These are phyloP conservation scores for Amaranthus tricolor DNA, from an alignment of 179 eudicot genomes.

Conservation along the genomic window DNA sequence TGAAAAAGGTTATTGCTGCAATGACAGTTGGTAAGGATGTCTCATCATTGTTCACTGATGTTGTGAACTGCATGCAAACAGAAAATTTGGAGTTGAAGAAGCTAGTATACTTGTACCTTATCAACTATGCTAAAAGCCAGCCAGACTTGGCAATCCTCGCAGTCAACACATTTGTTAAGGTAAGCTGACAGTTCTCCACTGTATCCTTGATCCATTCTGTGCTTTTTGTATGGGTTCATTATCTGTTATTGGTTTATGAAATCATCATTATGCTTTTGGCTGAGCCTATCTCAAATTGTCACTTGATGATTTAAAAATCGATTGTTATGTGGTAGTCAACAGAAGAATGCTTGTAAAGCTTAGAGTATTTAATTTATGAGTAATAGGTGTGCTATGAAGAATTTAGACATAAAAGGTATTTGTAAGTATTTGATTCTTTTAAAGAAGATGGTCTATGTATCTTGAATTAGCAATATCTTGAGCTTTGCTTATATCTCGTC, in stretches of 20 bases:
- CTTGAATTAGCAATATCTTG: not conserved
- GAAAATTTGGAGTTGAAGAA: constrained; percentile 97
- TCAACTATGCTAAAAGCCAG: constrained; percentile 97
- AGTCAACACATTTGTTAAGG: constrained; percentile 98
- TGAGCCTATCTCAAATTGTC: not conserved
- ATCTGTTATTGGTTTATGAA: not conserved
- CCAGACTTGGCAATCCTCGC: constrained; percentile 98
- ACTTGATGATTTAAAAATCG: not conserved
- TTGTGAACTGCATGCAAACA: constrained; percentile 98
- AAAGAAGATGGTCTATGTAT: not conserved
- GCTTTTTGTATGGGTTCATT: not conserved
- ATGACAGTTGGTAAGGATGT: constrained; percentile 99
- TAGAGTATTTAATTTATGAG: not conserved
- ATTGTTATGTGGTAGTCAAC: not conserved
- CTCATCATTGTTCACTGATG: constrained; percentile 94
- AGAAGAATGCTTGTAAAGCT: not conserved
- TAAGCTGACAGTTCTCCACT: constrained; percentile 23
- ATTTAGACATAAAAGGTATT: not conserved
- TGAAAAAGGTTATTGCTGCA: constrained; percentile 97
- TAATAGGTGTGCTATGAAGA: not conserved
- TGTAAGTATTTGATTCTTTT: not conserved
- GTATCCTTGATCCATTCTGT: not conserved
- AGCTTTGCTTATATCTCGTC: not conserved
- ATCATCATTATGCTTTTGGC: not conserved
- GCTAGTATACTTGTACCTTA: constrained; percentile 91